Conservation (phyloP, 768 basidiomycete genomes). For the Hygrophorus russula region DNA sequence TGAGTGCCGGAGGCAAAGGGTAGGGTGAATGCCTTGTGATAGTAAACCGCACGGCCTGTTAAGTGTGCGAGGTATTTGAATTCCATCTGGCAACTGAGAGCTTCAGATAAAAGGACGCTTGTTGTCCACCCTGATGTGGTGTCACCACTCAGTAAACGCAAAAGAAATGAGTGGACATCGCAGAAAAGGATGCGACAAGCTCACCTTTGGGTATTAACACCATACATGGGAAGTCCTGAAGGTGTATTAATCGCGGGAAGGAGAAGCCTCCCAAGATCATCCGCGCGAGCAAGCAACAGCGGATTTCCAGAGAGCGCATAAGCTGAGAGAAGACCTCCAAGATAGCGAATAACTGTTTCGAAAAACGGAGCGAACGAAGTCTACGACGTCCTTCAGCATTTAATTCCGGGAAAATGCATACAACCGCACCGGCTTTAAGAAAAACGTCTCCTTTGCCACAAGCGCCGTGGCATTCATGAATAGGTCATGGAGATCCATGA, state of each 20-base stretch:
- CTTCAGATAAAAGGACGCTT: too few species aligned
- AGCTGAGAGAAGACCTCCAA: slow-evolving; percentile 80
- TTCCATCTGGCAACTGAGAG: too few species aligned
- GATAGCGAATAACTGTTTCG: slow-evolving; percentile 83
- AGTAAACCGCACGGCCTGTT: too few species aligned
- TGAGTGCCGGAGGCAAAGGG: too few species aligned
- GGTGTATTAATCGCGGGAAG: slow-evolving; percentile 62
- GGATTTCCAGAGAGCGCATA: slow-evolving; percentile 63
- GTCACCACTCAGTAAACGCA: too few species aligned
- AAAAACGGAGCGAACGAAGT: slow-evolving; percentile 44
- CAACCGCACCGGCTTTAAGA: slow-evolving; percentile 22
- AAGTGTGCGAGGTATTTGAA: too few species aligned
- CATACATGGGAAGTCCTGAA: slow-evolving; percentile 60
- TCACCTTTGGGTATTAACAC: slow-evolving; percentile 56
- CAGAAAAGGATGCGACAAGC: slow-evolving; percentile 8
- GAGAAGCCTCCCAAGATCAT: slow-evolving; percentile 66
- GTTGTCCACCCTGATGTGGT: slow-evolving; percentile 9
- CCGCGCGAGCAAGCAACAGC: slow-evolving; percentile 55
- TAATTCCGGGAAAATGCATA: not conserved
- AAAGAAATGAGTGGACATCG: not conserved
- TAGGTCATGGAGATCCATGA: slow-evolving; percentile 69
- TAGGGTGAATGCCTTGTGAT: too few species aligned
- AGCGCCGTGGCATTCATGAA: slow-evolving; percentile 52
- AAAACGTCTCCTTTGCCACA: slow-evolving; percentile 39
- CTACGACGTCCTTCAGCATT: slow-evolving; percentile 9